Percentiles rank a stretch among this genome's conserved stretches.
phyloP scores from a whole-genome alignment of 2,329 filamentous ascomycete species.

The Cordyceps cicadae region DNA sequence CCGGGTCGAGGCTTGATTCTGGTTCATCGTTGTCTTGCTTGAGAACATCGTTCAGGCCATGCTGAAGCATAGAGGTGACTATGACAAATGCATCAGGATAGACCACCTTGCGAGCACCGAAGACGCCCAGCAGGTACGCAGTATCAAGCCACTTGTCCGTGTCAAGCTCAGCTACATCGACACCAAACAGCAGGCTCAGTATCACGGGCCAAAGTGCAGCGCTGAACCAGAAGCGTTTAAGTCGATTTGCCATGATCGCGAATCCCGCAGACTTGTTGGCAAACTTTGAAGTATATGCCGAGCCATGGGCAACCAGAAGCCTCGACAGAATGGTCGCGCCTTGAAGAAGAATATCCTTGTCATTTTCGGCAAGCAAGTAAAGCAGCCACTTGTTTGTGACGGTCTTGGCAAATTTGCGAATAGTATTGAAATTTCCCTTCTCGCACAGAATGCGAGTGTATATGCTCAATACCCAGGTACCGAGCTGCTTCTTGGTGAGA shows the following conservation, averaged over 20 bases:
- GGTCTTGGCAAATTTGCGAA: slow-evolving; percentile 83
- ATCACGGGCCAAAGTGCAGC: slow-evolving; percentile 79
- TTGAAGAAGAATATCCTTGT: slow-evolving; percentile 72
- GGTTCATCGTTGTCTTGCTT: slow-evolving; percentile 37
- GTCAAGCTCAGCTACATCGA: slow-evolving; percentile 67
- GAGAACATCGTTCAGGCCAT: slow-evolving; percentile 65
- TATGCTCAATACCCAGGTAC: slow-evolving; percentile 65
- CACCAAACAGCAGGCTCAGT: slow-evolving; percentile 80
- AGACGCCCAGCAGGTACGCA: slow-evolving; percentile 64
- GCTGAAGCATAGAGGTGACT: slow-evolving; percentile 79
- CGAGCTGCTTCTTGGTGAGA: slow-evolving; percentile 61
- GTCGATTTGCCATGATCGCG: slow-evolving; percentile 68
- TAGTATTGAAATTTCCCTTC: slow-evolving; percentile 55
- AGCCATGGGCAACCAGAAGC: slow-evolving; percentile 73
- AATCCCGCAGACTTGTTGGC: slow-evolving; percentile 78
- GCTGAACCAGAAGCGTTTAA: slow-evolving; percentile 84
- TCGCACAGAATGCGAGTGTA: slow-evolving; percentile 73
- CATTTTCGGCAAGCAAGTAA: slow-evolving; percentile 80
- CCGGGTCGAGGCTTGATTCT: neutral
- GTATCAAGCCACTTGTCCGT: slow-evolving; percentile 67
- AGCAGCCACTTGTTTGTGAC: slow-evolving; percentile 97
- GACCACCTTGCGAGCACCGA: slow-evolving; percentile 58
- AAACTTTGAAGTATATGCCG: slow-evolving; percentile 78
- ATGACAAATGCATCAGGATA: slow-evolving; percentile 74
- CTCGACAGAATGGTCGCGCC: slow-evolving; percentile 77